Evolutionary conservation across 805 yeast species (phyloP).

Genomic region (Brettanomyces anomalus): DNA sequence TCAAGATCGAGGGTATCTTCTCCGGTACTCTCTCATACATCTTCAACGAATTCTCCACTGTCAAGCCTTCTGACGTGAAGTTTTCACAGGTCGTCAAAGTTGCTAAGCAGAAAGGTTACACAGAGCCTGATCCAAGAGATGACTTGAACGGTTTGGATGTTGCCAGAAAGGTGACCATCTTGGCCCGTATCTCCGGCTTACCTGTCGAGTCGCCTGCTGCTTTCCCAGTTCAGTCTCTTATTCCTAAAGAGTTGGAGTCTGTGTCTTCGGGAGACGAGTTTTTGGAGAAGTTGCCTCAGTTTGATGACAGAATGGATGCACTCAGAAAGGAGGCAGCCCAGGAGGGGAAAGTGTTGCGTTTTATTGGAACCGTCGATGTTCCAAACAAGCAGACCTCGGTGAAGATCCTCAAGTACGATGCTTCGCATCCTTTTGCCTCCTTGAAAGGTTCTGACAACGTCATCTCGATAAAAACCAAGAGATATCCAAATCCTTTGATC

Average conservation of each 20-base stretch:
- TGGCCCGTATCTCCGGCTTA: slow-evolving; percentile 88
- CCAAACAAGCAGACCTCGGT: slow-evolving; percentile 64
- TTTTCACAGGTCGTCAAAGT: slow-evolving; percentile 84
- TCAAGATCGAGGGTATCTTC: slow-evolving; percentile 89
- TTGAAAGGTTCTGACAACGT: slow-evolving; percentile 96
- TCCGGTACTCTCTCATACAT: slow-evolving; percentile 94
- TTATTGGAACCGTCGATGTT: slow-evolving; percentile 85
- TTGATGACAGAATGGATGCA: slow-evolving; percentile 69
- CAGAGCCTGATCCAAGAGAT: slow-evolving; percentile 99
- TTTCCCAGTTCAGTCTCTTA: slow-evolving; percentile 89
- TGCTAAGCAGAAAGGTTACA: slow-evolving; percentile 89
- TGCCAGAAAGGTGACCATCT: slow-evolving; percentile 95
- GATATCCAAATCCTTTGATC: slow-evolving; percentile 88
- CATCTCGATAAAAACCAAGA: slow-evolving; percentile 80
- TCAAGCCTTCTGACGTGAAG: slow-evolving; percentile 49
- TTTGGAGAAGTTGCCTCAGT: slow-evolving; percentile 70
- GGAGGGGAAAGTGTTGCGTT: slow-evolving; percentile 83
- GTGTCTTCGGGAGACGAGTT: slow-evolving; percentile 70
- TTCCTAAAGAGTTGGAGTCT: slow-evolving; percentile 77
- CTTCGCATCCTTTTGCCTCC: slow-evolving; percentile 91
- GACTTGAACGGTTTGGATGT: slow-evolving; percentile 97
- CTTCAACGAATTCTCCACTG: slow-evolving; percentile 84
- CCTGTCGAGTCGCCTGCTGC: slow-evolving; percentile 80
- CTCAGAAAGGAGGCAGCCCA: slow-evolving; percentile 74
- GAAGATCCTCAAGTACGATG: slow-evolving; percentile 79